Evolutionary conservation across 2,329 filamentous ascomycete species (phyloP), one percentile per base, ranked within the genome.

Genomic region (Cladosporium sphaerospermum): DNA sequence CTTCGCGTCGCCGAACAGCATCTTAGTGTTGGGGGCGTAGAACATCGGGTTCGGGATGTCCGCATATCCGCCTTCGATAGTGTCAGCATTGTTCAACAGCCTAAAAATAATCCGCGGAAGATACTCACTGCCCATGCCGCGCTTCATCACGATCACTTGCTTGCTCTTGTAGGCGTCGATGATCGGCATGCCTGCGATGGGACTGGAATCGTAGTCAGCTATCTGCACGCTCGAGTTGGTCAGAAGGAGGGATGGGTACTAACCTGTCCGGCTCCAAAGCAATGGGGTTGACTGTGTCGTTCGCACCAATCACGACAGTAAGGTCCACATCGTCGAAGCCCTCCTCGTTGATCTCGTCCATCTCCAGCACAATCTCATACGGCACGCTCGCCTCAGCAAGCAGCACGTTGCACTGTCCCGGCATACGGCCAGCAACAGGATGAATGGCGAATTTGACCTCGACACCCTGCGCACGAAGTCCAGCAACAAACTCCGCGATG

Each of bases 301-400:
- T 95, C 8, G 90, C 90, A 3, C 90, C 90, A 64, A 95, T 95
- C 0, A 95, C 89, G 3, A 95, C 80, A 0, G 88, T 90, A 9
- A 95, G 76, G 63, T 95, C 90, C 0, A 90, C 95, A 28, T 93
- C 86, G 6, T 78, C 71, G 68, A 95, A 96, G 64, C 64, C 64
- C 53, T 95, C 89, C 57, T 95, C 89, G 69, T 95, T 96, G 73
- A 95, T 95, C 74, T 96, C 90, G 62, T 95, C 90, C 89, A 95
- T 95, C 72, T 96, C 89, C 43, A 95, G 78, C 28, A 95, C 89
- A 53, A 95, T 92, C 62, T 96, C 90, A 64, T 95, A 95, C 2
- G 89, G 89, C 31, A 95, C 90, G 33, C 81, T 85, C 1, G 90
- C 90, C 69, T 96, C 90, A 0, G 90, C 90, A 11, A 95, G 81